Conservation (phyloP, 805 yeast genomes). For the Saccharomycopsis schoenii region DNA sequence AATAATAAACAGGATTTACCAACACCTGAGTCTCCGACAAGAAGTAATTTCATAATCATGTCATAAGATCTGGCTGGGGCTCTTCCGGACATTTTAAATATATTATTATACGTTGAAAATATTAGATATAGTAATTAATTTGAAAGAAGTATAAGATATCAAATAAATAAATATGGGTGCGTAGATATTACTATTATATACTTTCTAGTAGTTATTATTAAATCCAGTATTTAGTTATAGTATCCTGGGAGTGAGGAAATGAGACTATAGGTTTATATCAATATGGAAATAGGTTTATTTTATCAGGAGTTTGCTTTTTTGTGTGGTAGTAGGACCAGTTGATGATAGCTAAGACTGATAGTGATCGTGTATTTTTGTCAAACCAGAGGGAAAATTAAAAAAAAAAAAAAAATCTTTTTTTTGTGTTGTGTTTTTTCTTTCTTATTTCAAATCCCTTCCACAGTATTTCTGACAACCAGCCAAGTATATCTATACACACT, state of each 20-base stretch:
- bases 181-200: background rate
- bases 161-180: background rate
- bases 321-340: background rate
- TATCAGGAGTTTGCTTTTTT: background rate
- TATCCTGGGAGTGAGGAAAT: background rate
- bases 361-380: background rate
- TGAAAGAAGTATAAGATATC: background rate
- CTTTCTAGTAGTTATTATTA: background rate
- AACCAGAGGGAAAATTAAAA: background rate
- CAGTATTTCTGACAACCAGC: background rate
- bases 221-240: background rate
- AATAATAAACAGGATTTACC: slow-evolving; percentile 85
- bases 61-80: slow-evolving; percentile 55
- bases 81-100: slow-evolving; percentile 15
- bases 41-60: slow-evolving; percentile 80
- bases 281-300: background rate
- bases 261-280: background rate
- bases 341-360: background rate
- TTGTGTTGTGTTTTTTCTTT: background rate
- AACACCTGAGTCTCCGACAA: slow-evolving; percentile 90
- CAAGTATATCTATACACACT: background rate
- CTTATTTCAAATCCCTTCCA: background rate
- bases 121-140: background rate
- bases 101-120: background rate
- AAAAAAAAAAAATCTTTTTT: background rate